Base-by-base conservation (phyloP, 116 monocot species). In the Posidonia oceanica region DNA sequence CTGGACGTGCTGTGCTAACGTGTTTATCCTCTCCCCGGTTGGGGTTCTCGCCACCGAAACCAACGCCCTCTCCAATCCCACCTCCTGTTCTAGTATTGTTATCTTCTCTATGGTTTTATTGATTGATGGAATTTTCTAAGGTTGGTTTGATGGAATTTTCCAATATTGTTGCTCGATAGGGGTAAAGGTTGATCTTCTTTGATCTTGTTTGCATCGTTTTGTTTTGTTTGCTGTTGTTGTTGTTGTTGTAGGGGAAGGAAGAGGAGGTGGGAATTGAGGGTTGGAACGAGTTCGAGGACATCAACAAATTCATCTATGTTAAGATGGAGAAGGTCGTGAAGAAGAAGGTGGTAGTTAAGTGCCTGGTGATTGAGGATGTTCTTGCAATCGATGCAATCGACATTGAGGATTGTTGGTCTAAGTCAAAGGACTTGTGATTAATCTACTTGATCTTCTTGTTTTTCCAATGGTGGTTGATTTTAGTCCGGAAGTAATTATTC, bases 251-350 rank as follows among this genome's bases (percentile, higher is more conserved):
- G n/a, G n/a, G n/a, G 87, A 87, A 76, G n/a, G 90, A 75, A 39
- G 88, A 91, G 37, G 96, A 96, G 80, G 85, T 91, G 7, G 91
- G 87, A 7, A 80, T 87, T 22, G 96, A 96, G 58, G 91, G 96
- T 3, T 96, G 96, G 92, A 96, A 96, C 56, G 83, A 86, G 54
- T 63, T 83, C 36, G 92, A 96, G 36, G 85, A 87, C 38, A 52
- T 72, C 62, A 89, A 91, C 59, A 83, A 72, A 0, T 96, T 96
- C 64, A 74, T 87, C n/a, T 91, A 96, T 67, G 61, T 38, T 7
- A 89, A 91, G 63, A 69, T 57, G 14, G 81, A 77, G 14, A 80
- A 82, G 59, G 78, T 76, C 12, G 29, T 7, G 66, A 85, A 87
- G 66, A 74, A 72, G 74, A 69, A 63, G 2, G 80, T 87, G 16